Evolutionary conservation across 352 stramenopile species (phyloP), one percentile per base, ranked within the genome.

Genomic region (Phytopythium montanum): DNA sequence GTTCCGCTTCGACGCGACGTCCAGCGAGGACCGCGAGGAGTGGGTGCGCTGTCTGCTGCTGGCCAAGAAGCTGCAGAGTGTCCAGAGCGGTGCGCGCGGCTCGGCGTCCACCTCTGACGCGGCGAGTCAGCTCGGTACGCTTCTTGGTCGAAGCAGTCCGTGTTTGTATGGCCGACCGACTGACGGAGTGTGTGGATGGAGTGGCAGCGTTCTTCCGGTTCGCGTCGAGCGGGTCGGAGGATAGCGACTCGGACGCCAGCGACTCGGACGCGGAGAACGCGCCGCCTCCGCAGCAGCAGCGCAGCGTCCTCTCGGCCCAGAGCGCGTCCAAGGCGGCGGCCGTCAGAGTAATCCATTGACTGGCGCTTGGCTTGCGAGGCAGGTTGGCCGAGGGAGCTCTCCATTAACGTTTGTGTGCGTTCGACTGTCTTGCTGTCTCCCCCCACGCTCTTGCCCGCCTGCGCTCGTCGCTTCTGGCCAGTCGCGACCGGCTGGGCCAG

Each of bases 211-310:
- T 85, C 41, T 71, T 79, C 23, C 67, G 75, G 41, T 85, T 85
- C 56, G 73, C 75, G 28, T 75, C 71, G 10, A 85, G 75, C 57
- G 75, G 68, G 8, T 85, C 75, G 10, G 73, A 82, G 16, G 74
- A 81, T 39, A 74, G 70, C 44, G 71, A 79, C 1, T 69, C 62
- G 21, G 68, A 72, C 18, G 63, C 62, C n/a, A n/a, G n/a, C n/a
- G 71, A 79, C 1, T 69, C 62, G 21, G 68, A 72, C 18, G 63
- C 62, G 16, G 65, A 79, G 49, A 66, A 66, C 33, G 45, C 33
- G 51, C 42, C 62, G n/a, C 62, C 64, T 8, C 64, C 65, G 56
- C 66, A 61, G 1, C 62, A 69, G 38, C 45, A 76, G 44, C 68
- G 67, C 45, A 76, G 49, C 66, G 65, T 65, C 34, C 68, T 55